Percentiles rank a stretch among this genome's conserved stretches.
These are phyloP conservation scores for Xerocomellus dryophilus DNA, from an alignment of 768 basidiomycete genomes.

Conservation along the genomic window DNA sequence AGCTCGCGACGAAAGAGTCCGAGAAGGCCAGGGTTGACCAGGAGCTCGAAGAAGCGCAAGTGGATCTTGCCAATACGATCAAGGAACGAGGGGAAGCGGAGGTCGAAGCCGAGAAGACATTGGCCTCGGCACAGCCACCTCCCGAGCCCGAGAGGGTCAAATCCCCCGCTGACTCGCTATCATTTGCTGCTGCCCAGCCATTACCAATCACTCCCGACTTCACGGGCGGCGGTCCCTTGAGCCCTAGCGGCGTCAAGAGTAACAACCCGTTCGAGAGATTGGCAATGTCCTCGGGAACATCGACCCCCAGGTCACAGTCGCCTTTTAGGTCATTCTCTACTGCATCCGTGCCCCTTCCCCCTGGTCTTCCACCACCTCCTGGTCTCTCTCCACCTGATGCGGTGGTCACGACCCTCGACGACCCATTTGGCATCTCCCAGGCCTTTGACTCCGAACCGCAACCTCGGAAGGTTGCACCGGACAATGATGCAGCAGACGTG, in stretches of 20 bases:
- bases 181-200: constrained; percentile 67
- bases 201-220: constrained; percentile 69
- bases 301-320: constrained; percentile 50
- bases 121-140: constrained; percentile 1
- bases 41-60: constrained; percentile 66
- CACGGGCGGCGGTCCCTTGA: constrained; percentile 42
- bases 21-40: constrained; percentile 68
- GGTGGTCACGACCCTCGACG: constrained; percentile 26
- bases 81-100: constrained; percentile 59
- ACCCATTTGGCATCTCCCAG: constrained; percentile 54
- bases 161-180: constrained; percentile 46
- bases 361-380: too few relatives aligned
- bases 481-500: constrained; percentile 21
- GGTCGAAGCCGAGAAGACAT: constrained; percentile 41
- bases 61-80: constrained; percentile 48
- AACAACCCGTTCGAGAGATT: constrained; percentile 91
- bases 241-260: constrained; percentile 55
- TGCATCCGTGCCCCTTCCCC: constrained; percentile 37
- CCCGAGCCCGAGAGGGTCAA: constrained; percentile 32
- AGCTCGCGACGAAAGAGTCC: constrained; percentile 78
- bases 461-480: constrained; percentile 18
- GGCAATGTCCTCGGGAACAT: constrained; percentile 42
- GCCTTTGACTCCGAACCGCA: constrained; percentile 17
- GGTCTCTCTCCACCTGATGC: constrained; percentile 11
- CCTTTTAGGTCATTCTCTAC: constrained; percentile 55